A percentile compares a stretch with the other conserved stretches of the same genome.
phyloP scores from a whole-genome alignment of 306 rosid genomes.

The Gynostemma pentaphyllum region DNA sequence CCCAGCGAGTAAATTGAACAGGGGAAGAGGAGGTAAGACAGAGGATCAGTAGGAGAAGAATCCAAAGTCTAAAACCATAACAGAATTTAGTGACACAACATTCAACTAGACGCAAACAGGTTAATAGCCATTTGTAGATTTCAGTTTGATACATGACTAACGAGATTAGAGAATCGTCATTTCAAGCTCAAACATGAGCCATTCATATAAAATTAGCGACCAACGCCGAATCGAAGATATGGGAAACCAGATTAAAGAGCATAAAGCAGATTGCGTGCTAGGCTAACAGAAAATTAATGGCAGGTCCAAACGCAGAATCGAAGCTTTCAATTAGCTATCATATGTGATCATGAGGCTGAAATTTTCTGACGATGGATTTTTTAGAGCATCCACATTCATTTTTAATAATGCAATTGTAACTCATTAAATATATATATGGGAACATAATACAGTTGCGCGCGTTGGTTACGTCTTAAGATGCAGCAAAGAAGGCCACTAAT shows the following conservation, averaged over 20 bases:
- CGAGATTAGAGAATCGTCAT: slow-evolving; percentile 5
- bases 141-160: neutral
- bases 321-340: neutral
- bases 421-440: neutral
- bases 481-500: too few species aligned
- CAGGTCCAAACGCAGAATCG: neutral
- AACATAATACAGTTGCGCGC: neutral
- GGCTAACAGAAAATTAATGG: neutral
- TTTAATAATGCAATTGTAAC: neutral
- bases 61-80: neutral
- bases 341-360: neutral
- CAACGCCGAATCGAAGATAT: neutral
- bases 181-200: slow-evolving; percentile 2
- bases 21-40: slow-evolving; percentile 8
- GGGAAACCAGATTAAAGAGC: neutral
- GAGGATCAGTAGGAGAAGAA: neutral
- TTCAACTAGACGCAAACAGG: slow-evolving; percentile 4
- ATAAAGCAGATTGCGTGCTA: neutral
- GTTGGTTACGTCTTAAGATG: too few species aligned
- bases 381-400: neutral
- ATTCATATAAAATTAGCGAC: neutral
- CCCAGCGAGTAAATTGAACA: slow-evolving; percentile 19
- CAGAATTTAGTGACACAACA: slow-evolving; percentile 4
- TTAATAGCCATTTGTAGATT: slow-evolving; percentile 11
- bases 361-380: neutral